Base-by-base conservation (phyloP, 1,284 basidiomycete species). In the Cutaneotrichosporon daszewskae region DNA sequence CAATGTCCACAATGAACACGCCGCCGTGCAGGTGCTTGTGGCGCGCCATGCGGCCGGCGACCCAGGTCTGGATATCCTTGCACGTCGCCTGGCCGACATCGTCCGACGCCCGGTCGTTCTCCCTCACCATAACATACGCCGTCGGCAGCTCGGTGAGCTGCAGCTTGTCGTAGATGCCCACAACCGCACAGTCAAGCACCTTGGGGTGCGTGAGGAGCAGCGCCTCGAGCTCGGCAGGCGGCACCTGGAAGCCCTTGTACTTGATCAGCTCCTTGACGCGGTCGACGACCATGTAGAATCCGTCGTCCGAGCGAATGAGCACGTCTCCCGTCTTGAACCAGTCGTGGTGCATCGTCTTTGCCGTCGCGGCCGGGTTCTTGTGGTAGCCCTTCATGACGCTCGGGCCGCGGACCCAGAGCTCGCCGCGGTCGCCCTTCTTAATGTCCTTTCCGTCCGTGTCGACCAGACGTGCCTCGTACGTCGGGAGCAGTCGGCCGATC, bases 291-390 rank as follows among this genome's bases (percentile, higher is more conserved):
- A 34, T 19, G 33, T 34, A 71, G 49, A 66, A 73, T 4, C 85
- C 86, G 2, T 86, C 79, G 3, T 66, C 53, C 51, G 85, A 82
- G 5, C 77, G 66, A 10, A 77, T 65, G 0, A 77, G 81, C 33
- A 88, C 77, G 64, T 90, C 87, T 1, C 87, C 87, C 0, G 85
- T 90, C 74, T 85, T 87, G 75, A 87, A 84, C 84, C 84, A 91
- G 4, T 79, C 77, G 8, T 57, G 59, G 9, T 47, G 34, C 0
- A 84, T 86, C 3, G 80, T 68, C 11, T 79, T 75, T n/a, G 67
- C 65, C 0, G 85, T 89, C 9, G 86, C 85, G 13, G 68, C 66
- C 0, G 73, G 69, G 53, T 88, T 86, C 57, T 82, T 82, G 55
- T 73, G 68, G 58, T 77, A 78, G 4, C 75, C 75, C 79, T 85